A percentile compares a stretch with the other conserved stretches of the same genome.
Conservation (phyloP, 495 filamentous ascomycete species). For the Penicillium antarcticum region DNA sequence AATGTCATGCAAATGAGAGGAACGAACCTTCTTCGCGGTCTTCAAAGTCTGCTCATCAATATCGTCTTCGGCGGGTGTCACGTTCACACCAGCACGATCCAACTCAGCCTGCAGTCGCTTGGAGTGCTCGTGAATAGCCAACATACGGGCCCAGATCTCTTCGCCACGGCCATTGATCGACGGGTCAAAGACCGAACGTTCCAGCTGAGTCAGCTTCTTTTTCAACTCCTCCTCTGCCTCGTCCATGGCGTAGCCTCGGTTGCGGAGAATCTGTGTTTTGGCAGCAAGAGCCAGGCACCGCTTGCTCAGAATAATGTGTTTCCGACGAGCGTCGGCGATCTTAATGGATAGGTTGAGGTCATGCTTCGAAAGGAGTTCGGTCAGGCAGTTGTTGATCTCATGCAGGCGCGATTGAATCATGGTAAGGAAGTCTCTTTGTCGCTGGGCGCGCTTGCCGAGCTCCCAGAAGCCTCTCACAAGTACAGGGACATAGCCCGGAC, state of each 20-base stretch:
- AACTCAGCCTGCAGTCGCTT: slow-evolving; percentile 76
- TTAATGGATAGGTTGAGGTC: slow-evolving; percentile 78
- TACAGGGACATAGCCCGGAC: slow-evolving; percentile 71
- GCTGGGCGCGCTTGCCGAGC: slow-evolving; percentile 71
- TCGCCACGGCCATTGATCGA: slow-evolving; percentile 77
- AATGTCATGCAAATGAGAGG: background rate
- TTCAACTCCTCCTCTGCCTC: slow-evolving; percentile 87
- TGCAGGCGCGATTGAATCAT: slow-evolving; percentile 79
- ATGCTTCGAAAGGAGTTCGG: slow-evolving; percentile 74
- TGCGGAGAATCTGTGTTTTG: slow-evolving; percentile 87
- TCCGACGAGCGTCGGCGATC: slow-evolving; percentile 73
- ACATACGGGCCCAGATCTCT: slow-evolving; percentile 95
- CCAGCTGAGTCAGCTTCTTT: slow-evolving; percentile 74
- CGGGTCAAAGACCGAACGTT: slow-evolving; percentile 77
- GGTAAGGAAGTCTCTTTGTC: slow-evolving; percentile 69
- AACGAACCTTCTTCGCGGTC: slow-evolving; percentile 78
- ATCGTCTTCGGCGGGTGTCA: slow-evolving; percentile 45
- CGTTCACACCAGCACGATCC: slow-evolving; percentile 57
- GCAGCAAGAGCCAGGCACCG: slow-evolving; percentile 81
- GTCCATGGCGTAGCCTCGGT: slow-evolving; percentile 88
- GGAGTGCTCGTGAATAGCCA: slow-evolving; percentile 76
- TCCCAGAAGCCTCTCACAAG: slow-evolving; percentile 64
- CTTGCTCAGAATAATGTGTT: slow-evolving; percentile 75
- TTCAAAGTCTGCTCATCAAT: slow-evolving; percentile 76
- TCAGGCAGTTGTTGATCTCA: slow-evolving; percentile 81